Base-by-base conservation (phyloP, 805 yeast genomes). In the Sugiyamaella boreocaroliniensis region DNA sequence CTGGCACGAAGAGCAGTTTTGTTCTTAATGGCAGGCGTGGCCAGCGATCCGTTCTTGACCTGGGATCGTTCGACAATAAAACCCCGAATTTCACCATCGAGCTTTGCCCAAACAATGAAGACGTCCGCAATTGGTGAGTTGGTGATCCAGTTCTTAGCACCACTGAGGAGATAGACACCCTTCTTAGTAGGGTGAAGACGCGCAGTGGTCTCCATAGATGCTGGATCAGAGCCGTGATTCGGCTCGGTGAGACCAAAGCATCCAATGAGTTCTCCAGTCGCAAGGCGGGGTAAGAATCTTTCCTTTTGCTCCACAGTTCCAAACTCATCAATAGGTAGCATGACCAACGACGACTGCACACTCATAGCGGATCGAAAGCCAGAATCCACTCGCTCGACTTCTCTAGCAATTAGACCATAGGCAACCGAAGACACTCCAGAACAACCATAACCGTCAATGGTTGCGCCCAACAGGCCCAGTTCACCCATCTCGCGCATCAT, bases 171-270 rank as follows among this genome's bases (percentile, higher is more conserved):
- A 52, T 69, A 71, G 15, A 69, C 73, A 29, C 72, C 76, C 57
- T 68, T 53, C 58, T 72, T 73, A 40, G 71, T 65, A 14, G 76
- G 75, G 53, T 73, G 76, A 12, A 61, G 66, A 45, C 63, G 68
- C 29, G 81, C 81, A 22, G 71, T 70, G 40, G 83, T 79, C 67
- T 78, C 82, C 73, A 78, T 75, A 50, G 82, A 78, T 7, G 72
- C 77, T 43, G 81, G 83, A 59, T 79, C 81, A 20, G 82, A 78
- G 54, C 82, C 82, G 61, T 81, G 85, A 58, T 80, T 81, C 61
- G 82, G 80, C 67, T 81, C 85, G 40, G 85, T 81, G 69, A 81
- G 75, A 32, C 82, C 85, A 59, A 81, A 81, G 66, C 84, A 79
- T 42, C 85, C 85, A 14, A 72, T 62, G n/a, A 72, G 60, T 55